Conservation (phyloP, 768 basidiomycete species). For the Collybia mongolica region DNA sequence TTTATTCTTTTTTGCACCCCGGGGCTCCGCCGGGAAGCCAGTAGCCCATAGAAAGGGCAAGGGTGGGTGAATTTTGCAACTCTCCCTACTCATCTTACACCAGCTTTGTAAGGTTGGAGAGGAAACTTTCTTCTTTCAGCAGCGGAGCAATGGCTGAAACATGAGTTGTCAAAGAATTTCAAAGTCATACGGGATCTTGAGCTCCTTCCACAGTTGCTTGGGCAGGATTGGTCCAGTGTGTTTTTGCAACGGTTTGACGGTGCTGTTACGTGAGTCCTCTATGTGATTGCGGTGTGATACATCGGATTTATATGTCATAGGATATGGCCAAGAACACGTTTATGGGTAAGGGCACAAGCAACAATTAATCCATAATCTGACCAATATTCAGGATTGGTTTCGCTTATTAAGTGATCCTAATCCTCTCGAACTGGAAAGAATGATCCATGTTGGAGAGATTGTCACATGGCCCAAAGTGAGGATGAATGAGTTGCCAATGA, state of each 20-base stretch:
- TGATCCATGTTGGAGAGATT: slow-evolving; percentile 83
- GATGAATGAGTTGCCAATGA: background rate
- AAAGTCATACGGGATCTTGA: slow-evolving; percentile 97
- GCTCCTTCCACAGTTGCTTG: slow-evolving; percentile 87
- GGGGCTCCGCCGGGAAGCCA: slow-evolving; percentile 87
- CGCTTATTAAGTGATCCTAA: slow-evolving; percentile 84
- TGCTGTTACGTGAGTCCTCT: slow-evolving; percentile 68
- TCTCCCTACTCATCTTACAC: background rate
- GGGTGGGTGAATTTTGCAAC: slow-evolving; percentile 42
- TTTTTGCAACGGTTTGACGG: slow-evolving; percentile 95
- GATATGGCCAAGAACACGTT: slow-evolving; percentile 82
- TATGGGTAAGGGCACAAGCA: slow-evolving; percentile 48
- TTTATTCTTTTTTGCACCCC: slow-evolving; percentile 91
- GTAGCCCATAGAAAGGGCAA: slow-evolving; percentile 94
- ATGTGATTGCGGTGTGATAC: background rate
- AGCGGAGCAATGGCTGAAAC: slow-evolving; percentile 91
- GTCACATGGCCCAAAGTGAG: slow-evolving; percentile 97
- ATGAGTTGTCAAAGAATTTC: slow-evolving; percentile 96
- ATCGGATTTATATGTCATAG: slow-evolving; percentile 28
- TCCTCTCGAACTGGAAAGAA: slow-evolving; percentile 72
- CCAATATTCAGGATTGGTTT: slow-evolving; percentile 70
- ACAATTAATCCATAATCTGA: slow-evolving; percentile 2
- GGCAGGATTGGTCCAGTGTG: slow-evolving; percentile 95
- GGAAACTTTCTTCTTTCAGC: slow-evolving; percentile 93
- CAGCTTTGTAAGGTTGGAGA: slow-evolving; percentile 70